These are phyloP conservation scores for Cyclotella kingstonii DNA, from an alignment of 108 stramenopile genomes.

Conservation along the genomic window DNA sequence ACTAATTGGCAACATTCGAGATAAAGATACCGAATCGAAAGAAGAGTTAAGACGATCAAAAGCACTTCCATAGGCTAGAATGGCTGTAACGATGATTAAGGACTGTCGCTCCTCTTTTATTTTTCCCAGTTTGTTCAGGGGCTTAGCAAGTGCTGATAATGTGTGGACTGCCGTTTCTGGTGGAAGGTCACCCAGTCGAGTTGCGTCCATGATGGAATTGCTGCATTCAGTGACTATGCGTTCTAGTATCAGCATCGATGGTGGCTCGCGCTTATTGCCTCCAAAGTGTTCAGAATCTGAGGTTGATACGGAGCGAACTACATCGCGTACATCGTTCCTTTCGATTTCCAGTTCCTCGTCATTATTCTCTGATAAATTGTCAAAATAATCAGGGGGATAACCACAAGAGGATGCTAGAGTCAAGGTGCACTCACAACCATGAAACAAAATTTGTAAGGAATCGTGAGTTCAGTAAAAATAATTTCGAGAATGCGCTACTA, in stretches of 20 bases:
- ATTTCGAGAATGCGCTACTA: too few relatives aligned
- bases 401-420: constrained; percentile 56
- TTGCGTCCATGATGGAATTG: constrained; percentile 21
- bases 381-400: constrained; percentile 74
- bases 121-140: constrained; percentile 50
- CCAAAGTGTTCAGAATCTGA: constrained; percentile 24
- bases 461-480: too few relatives aligned
- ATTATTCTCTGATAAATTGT: constrained; percentile 46
- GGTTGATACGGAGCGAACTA: constrained; percentile 58
- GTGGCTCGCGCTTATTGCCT: constrained; percentile 6
- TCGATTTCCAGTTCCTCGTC: constrained; percentile 87
- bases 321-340: constrained; percentile 78
- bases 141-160: constrained; percentile 74
- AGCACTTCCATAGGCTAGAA: constrained; percentile 16
- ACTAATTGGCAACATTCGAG: constrained; percentile 49
- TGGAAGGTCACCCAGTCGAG: constrained; percentile 20
- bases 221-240: constrained; percentile 27
- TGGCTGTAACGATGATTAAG: constrained; percentile 7
- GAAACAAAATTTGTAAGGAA: too few relatives aligned
- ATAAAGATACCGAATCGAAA: constrained; percentile 12
- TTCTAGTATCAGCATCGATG: constrained; percentile 38
- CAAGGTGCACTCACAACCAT: constrained; percentile 41
- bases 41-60: constrained; percentile 28
- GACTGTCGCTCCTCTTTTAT: constrained; percentile 3
- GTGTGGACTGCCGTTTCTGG: constrained; percentile 69